Percentiles rank a stretch among this genome's conserved stretches.
Evolutionary conservation across 108 stramenopile genomes (phyloP).

Genomic region (Nitzschia sp.): DNA sequence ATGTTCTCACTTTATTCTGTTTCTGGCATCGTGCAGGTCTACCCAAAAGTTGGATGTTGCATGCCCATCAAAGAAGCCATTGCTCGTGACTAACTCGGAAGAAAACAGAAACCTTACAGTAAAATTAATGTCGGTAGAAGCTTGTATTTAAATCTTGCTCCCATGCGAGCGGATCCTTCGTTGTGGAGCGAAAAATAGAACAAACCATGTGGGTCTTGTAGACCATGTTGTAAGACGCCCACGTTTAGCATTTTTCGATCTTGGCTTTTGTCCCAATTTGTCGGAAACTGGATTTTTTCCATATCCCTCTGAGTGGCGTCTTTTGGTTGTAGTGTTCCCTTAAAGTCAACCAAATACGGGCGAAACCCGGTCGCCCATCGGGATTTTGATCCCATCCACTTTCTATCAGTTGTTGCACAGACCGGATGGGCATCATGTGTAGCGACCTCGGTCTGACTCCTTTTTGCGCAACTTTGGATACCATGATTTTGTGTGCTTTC

Average conservation of each 20-base stretch:
- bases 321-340: background rate
- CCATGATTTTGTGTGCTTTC: background rate
- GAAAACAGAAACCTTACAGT: no score
- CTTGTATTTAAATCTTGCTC: no score
- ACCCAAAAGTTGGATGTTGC: conserved; percentile 62
- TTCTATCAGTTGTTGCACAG: background rate
- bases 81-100: conserved; percentile 9
- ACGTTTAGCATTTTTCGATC: background rate
- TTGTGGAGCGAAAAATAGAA: no score
- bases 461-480: background rate
- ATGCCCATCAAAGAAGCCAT: conserved; percentile 37
- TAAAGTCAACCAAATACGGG: background rate
- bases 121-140: no score
- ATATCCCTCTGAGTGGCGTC: no score
- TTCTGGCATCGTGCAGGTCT: conserved; percentile 14
- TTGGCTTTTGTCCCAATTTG: background rate
- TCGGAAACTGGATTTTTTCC: background rate
- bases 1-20: background rate
- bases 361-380: background rate
- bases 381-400: conserved; percentile 1
- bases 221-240: no score
- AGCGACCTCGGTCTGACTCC: background rate
- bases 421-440: background rate
- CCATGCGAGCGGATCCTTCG: no score
- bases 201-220: no score